A percentile compares a stretch with the other conserved stretches of the same genome.
Conservation (phyloP, 345 rosid species). For the Rhodamnia argentea region DNA sequence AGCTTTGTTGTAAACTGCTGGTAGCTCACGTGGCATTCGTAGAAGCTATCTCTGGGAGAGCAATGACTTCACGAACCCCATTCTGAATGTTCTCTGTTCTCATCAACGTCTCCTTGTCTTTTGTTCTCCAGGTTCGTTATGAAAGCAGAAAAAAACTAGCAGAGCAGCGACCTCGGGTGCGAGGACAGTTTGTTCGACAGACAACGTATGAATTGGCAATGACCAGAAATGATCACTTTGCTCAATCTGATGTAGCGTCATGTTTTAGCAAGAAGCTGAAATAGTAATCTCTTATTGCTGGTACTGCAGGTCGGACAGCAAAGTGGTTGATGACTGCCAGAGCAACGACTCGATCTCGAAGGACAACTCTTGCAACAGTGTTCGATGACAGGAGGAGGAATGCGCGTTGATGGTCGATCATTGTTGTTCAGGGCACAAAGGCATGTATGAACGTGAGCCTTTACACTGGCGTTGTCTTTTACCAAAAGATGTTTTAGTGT, state of each 20-base stretch:
- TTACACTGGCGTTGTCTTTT: background rate
- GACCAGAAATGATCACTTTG: background rate
- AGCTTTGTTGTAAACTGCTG: background rate
- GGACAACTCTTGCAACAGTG: conserved; percentile 14
- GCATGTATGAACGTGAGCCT: background rate
- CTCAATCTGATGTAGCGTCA: background rate
- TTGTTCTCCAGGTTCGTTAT: conserved; percentile 42
- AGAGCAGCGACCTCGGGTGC: conserved; percentile 52
- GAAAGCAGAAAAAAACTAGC: conserved; percentile 58
- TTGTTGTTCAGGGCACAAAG: background rate
- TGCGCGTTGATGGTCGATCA: background rate
- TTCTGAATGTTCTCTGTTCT: background rate
- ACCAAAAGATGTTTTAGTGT: background rate
- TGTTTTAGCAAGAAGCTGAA: background rate
- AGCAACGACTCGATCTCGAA: conserved; percentile 17
- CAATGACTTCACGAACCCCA: background rate
- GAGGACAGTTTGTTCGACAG: conserved; percentile 57
- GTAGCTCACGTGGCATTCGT: background rate
- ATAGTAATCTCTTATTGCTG: background rate
- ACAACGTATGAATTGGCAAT: conserved; percentile 6
- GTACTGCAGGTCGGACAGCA: conserved; percentile 19
- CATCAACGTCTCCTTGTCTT: background rate
- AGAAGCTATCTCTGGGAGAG: background rate
- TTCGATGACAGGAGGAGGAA: conserved; percentile 5
- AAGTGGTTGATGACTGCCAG: conserved; percentile 16